A percentile compares a stretch with the other conserved stretches of the same genome.
These are phyloP conservation scores for Irpex lacteus DNA, from an alignment of 1,284 basidiomycete species.

Conservation along the genomic window DNA sequence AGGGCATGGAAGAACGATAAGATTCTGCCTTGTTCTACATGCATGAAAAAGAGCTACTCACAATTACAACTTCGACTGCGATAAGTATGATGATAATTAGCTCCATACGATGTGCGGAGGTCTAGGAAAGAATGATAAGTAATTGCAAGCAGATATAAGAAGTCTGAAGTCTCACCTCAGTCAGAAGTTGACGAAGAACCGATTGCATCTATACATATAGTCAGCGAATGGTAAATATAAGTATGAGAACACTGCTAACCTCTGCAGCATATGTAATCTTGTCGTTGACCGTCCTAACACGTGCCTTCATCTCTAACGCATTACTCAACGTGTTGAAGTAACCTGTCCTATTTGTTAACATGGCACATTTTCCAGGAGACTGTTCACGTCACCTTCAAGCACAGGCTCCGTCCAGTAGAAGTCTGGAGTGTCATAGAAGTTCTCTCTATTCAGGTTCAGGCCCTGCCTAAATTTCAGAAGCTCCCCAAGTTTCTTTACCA, in stretches of 20 bases:
- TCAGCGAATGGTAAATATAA: not conserved
- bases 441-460: constrained; percentile 83
- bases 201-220: constrained; percentile 53
- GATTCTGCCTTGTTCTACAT: not conserved
- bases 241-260: constrained; percentile 35
- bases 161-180: constrained; percentile 73
- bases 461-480: constrained; percentile 87
- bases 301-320: constrained; percentile 79
- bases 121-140: constrained; percentile 43
- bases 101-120: constrained; percentile 86
- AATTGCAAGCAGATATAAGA: too few relatives aligned
- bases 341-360: constrained; percentile 39
- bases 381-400: constrained; percentile 58
- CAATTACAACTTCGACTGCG: constrained; percentile 87
- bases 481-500: constrained; percentile 87
- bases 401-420: constrained; percentile 92
- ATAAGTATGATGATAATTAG: constrained; percentile 88
- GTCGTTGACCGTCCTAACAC: constrained; percentile 81
- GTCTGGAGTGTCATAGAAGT: constrained; percentile 85
- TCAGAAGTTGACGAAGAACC: constrained; percentile 72
- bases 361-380: not conserved
- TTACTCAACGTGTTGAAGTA: constrained; percentile 81
- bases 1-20: not conserved
- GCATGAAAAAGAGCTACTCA: constrained; percentile 38
- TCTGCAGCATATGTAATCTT: constrained; percentile 94